phyloP scores from a whole-genome alignment of 106 monocot species.

The Dendrobium officinale region DNA sequence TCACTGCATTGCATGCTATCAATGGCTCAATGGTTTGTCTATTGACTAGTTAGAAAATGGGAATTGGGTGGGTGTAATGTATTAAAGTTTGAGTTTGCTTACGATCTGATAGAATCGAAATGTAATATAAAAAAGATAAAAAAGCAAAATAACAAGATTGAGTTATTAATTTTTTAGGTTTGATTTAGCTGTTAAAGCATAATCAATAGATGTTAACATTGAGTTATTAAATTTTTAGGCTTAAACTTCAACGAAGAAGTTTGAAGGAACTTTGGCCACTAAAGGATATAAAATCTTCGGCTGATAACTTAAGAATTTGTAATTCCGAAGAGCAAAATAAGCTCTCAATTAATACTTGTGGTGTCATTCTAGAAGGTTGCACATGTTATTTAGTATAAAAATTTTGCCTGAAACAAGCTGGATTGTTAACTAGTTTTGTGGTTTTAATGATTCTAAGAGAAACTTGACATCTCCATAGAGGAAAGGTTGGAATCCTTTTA shows the following conservation, averaged over 20 bases:
- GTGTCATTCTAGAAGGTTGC: neutral
- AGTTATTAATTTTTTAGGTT: neutral
- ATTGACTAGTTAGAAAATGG: neutral
- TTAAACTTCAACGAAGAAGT: neutral
- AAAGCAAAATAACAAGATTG: neutral
- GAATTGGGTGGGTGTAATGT: neutral
- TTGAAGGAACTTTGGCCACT: neutral
- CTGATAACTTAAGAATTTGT: neutral
- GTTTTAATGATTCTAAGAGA: conserved; percentile 1
- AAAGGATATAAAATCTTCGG: neutral
- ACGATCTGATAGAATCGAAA: neutral
- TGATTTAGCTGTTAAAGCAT: neutral
- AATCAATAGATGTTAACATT: neutral
- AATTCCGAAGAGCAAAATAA: neutral
- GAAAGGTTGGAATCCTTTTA: neutral
- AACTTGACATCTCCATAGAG: neutral
- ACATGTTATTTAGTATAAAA: neutral
- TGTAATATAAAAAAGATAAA: neutral
- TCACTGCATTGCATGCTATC: neutral
- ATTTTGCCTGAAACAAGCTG: neutral
- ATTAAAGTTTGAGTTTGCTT: neutral
- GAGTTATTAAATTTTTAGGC: too few relatives aligned
- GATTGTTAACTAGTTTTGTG: neutral
- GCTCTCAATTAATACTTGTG: neutral
- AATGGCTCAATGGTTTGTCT: neutral